These are phyloP conservation scores for Calvatia gigantea DNA, from an alignment of 768 basidiomycete species.

Conservation along the genomic window DNA sequence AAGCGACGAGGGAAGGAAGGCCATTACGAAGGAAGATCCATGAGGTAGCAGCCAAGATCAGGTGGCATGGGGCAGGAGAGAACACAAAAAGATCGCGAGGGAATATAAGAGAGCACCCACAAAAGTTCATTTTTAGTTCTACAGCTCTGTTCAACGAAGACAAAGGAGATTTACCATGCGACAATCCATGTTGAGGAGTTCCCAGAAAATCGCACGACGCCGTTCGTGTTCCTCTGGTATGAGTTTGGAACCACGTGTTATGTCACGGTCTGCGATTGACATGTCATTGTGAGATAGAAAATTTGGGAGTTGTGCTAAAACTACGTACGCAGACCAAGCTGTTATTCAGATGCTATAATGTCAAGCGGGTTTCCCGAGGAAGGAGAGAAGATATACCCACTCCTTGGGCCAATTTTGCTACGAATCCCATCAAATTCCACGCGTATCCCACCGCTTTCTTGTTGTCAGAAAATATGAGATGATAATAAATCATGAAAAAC, in stretches of 20 bases:
- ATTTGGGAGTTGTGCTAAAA: slow-evolving; percentile 10
- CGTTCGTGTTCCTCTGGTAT: slow-evolving; percentile 73
- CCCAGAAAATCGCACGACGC: slow-evolving; percentile 70
- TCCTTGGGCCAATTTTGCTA: slow-evolving; percentile 69
- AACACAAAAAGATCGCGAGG: not conserved
- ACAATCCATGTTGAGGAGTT: slow-evolving; percentile 68
- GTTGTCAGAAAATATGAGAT: slow-evolving; percentile 71
- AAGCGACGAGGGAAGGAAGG: not conserved
- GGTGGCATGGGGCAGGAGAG: not conserved
- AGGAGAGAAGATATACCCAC: slow-evolving; percentile 36
- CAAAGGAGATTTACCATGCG: slow-evolving; percentile 42
- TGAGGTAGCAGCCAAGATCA: not conserved
- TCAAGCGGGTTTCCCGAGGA: slow-evolving; percentile 12
- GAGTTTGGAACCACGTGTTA: slow-evolving; percentile 50
- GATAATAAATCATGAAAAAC: slow-evolving; percentile 74
- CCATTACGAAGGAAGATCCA: not conserved
- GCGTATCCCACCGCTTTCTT: slow-evolving; percentile 70
- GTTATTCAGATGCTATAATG: slow-evolving; percentile 9
- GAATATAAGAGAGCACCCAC: not conserved
- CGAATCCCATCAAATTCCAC: slow-evolving; percentile 75
- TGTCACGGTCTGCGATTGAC: slow-evolving; percentile 56
- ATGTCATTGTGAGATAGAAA: slow-evolving; percentile 9
- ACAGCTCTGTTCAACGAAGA: not conserved
- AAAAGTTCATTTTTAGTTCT: slow-evolving; percentile 1
- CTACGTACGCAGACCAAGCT: slow-evolving; percentile 68